Evolutionary conservation across 1,139 yeast species (phyloP), one percentile per base, ranked within the genome.

Genomic region (Suhomyces maxii): DNA sequence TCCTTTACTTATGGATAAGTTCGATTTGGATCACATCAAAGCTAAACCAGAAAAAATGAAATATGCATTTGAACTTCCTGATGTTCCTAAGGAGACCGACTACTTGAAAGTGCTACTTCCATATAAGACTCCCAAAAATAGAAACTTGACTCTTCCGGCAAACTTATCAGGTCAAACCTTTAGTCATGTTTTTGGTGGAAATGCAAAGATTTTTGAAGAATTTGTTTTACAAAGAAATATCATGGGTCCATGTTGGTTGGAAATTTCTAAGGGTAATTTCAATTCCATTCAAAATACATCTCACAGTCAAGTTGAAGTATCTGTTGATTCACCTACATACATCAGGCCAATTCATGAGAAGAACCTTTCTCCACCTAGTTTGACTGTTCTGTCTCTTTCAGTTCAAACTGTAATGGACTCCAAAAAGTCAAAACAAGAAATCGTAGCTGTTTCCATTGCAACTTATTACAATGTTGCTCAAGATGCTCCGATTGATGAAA

Each of bases 201-300:
- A 77, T 49, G 69, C 95, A 3, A 77, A 78, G 48, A 73, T 89
- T 36, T 90, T 93, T 65, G 99, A 93, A 68, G 79, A 89, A 11
- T 89, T 93, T 67, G 96, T 89, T 10, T 62, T 90, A 30, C 89
- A 86, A 62, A 79, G 88, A 56, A 84, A 86, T 54, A 77, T 93
- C 37, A 90, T 90, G 97, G 99, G 99, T 6, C 99, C 99, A 1
- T 90, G 99, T 62, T 93, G 99, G 99, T 71, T 93, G 44, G 86
- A 86, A 45, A 73, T 95, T 41, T 71, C 76, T 37, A 75, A 79
- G 40, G 86, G 86, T 39, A 82, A 85, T 54, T 86, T 88, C 55
- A 64, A 67, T 18, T 65, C 82, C 1, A 69, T 85, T 48, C 78
- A 73, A 48, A 86, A 86, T 57, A 77, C 89, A 1, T 84, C 97